Evolutionary conservation across 1,139 yeast species (phyloP).

Genomic region (Suhomyces maxii): DNA sequence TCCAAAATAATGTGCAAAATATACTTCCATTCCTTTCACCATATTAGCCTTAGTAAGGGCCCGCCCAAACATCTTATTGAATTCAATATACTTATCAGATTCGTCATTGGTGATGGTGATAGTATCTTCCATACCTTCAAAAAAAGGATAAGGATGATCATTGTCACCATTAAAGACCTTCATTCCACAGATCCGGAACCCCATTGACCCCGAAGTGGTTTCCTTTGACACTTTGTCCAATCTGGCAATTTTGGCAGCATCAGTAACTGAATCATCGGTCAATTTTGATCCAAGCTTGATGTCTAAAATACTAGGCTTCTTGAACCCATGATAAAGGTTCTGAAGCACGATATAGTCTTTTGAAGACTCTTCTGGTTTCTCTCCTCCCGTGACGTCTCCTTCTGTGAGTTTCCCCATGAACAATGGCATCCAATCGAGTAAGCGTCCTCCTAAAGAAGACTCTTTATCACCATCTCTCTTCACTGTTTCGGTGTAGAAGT

Average conservation of each 20-base stretch:
- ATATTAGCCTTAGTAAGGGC: constrained; percentile 46
- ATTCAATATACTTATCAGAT: constrained; percentile 43
- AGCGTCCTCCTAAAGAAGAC: constrained; percentile 32
- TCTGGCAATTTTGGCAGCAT: constrained; percentile 60
- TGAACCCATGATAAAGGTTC: constrained; percentile 63
- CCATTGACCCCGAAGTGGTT: constrained; percentile 80
- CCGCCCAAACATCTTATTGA: constrained; percentile 75
- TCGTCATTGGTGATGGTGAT: constrained; percentile 14
- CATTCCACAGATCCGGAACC: constrained; percentile 88
- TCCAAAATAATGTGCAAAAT: constrained; percentile 38
- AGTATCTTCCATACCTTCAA: constrained; percentile 14
- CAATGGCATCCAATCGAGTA: constrained; percentile 56
- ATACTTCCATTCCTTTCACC: constrained; percentile 49
- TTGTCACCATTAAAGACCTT: constrained; percentile 41
- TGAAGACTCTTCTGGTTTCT: background rate
- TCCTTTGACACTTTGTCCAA: constrained; percentile 59
- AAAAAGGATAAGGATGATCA: constrained; percentile 6
- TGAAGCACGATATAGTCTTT: constrained; percentile 63
- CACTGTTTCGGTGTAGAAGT: constrained; percentile 53
- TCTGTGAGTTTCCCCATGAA: constrained; percentile 39
- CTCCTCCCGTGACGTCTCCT: background rate
- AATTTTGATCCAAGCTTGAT: constrained; percentile 75
- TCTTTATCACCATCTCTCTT: constrained; percentile 5
- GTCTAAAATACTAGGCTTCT: constrained; percentile 73
- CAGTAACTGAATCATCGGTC: constrained; percentile 59